Base-by-base conservation (phyloP, 2,329 filamentous ascomycete genomes). In the Cercospora brassicicola region DNA sequence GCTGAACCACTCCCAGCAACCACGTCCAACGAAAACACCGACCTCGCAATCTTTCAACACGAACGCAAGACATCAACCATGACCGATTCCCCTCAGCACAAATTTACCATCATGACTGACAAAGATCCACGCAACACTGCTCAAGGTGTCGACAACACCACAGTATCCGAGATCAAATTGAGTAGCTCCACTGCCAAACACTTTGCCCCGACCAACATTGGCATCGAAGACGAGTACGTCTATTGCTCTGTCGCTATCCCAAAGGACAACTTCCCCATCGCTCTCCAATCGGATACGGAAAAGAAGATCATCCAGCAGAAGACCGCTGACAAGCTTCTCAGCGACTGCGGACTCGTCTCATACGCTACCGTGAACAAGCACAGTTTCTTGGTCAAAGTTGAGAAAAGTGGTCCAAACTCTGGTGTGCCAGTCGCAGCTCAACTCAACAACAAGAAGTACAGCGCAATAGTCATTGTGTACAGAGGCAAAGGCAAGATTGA, bases 401-500 rank as follows among this genome's bases (percentile, higher is more conserved):
- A 45, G 11, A 31, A 39, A 15, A 3, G 3, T 11, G 20, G 30
- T 55, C 18, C 39, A 18, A 30, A 61, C 13, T 18, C 28, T 5
- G 55, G 28, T 7, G 15, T 15, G 30, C n/a, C 55, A 4, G 18
- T 57, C 55, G 4, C 18, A 30, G 11, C 13, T 9, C 13, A 8
- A 33, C 8, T 57, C 4, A n/a, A n/a, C 11, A 57, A 10, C 8
- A 26, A 13, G 15, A 28, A 62, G 23, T 66, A 36, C 48, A 45
- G 28, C 36, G 64, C 59, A 39, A 8, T 66, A 8, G 48, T 66
- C 15, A 42, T 66, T 36, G 26, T 59, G 9, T 62, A 59, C 45
- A 62, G 53, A 9, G 59, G 64, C 45, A 13, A 18, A 23, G 64
- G 64, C 8, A 45, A 26, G n/a, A 30, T 57, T 33, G 55, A 57